These are phyloP conservation scores for Scolecobasidium constrictum DNA, from an alignment of 2,329 filamentous ascomycete species.

Conservation along the genomic window DNA sequence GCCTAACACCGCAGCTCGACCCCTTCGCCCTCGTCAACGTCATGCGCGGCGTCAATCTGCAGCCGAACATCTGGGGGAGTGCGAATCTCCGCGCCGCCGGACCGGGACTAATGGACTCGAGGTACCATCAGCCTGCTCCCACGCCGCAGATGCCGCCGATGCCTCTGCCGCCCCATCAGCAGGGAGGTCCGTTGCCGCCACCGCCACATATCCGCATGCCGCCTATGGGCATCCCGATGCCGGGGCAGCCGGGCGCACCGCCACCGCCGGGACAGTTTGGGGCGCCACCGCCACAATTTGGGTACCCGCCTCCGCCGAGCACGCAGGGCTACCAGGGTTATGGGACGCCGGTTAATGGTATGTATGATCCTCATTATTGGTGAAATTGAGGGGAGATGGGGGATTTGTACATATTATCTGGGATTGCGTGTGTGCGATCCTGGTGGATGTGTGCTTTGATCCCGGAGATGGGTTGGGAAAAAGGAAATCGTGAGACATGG, in stretches of 20 bases:
- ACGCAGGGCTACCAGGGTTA: neutral
- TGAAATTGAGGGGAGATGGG: too few species aligned
- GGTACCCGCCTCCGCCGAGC: neutral
- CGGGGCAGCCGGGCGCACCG: neutral
- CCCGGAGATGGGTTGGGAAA: too few species aligned
- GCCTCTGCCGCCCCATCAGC: neutral
- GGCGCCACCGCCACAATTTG: neutral
- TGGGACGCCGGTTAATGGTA: neutral
- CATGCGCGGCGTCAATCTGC: conserved; percentile 5
- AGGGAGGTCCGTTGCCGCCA: neutral
- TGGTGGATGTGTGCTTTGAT: too few species aligned
- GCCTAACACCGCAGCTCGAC: conserved; percentile 4
- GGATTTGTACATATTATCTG: too few species aligned
- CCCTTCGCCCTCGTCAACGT: neutral
- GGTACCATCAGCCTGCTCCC: conserved; percentile 2
- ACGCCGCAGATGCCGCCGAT: neutral
- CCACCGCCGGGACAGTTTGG: too few species aligned
- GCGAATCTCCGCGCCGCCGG: conserved; percentile 6
- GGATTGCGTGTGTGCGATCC: too few species aligned
- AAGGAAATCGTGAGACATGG: too few species aligned
- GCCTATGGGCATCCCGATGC: neutral
- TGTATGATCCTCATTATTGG: neutral
- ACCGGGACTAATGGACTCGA: conserved; percentile 1
- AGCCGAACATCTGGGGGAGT: conserved; percentile 2
- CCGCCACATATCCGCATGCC: neutral